Conservation (phyloP, 2,329 filamentous ascomycete species). For the Pseudogymnoascus sp. region DNA sequence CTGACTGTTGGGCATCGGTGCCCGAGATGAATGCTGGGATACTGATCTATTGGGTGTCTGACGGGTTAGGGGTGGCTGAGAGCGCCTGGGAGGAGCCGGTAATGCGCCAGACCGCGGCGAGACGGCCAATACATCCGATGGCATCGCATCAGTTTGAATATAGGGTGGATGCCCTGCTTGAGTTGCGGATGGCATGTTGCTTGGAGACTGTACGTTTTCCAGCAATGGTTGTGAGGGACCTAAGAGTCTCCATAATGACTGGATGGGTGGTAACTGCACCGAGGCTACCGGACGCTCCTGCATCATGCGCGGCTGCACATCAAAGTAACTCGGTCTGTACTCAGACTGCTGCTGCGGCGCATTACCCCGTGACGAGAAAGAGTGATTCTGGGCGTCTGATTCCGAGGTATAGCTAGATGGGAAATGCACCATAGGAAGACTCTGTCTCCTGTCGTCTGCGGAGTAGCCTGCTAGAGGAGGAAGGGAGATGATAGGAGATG, state of each 20-base stretch:
- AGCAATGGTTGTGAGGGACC: not conserved
- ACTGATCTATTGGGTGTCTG: not conserved
- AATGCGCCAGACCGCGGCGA: not conserved
- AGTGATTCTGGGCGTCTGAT: constrained; percentile 18
- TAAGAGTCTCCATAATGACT: not conserved
- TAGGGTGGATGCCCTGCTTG: not conserved
- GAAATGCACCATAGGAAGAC: constrained; percentile 25
- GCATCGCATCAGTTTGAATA: not conserved
- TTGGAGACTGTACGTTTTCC: not conserved
- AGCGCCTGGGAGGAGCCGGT: not conserved
- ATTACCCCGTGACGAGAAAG: constrained; percentile 16
- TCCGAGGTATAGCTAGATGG: constrained; percentile 22
- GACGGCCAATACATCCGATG: not conserved
- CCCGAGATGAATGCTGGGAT: too few species aligned
- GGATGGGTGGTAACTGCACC: not conserved
- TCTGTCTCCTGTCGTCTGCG: constrained; percentile 23
- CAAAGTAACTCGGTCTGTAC: not conserved
- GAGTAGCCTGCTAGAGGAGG: constrained; percentile 22
- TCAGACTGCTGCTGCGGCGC: not conserved
- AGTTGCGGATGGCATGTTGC: not conserved
- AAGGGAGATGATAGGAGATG: constrained; percentile 26
- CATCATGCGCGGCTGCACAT: not conserved
- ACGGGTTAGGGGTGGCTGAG: not conserved
- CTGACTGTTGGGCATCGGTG: not conserved
- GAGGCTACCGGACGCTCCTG: not conserved